Base-by-base conservation (phyloP, 2,329 filamentous ascomycete species). In the Pseudocercospora pini-densiflorae region DNA sequence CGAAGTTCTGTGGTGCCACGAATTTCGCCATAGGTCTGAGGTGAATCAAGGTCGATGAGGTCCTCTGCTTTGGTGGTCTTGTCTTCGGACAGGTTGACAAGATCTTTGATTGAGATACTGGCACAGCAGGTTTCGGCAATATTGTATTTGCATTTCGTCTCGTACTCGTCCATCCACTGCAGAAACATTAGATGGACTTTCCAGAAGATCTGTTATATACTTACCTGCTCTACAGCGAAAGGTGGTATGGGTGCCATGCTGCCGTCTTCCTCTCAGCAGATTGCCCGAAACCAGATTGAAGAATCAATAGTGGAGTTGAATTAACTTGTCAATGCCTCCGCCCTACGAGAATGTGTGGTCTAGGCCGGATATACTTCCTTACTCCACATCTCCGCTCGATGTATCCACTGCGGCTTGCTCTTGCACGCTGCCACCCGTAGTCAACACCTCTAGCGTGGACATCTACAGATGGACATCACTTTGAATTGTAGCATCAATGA, bases 61-160 rank as follows among this genome's bases (percentile, higher is more conserved):
- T 75, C 69, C 61, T 70, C 72, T 8, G 69, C 66, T 61, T 74
- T 85, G 79, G 65, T 79, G 62, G 68, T 73, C 59, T 86, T 84
- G 71, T 88, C 85, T 53, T 86, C 85, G 19, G 84, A 88, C 27
- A 94, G 78, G 0, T 79, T 78, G 9, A 84, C 80, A 3, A 94
- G 83, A 57, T 93, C 87, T 24, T 90, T 84, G 65, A 94, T 81
- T 0, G 91, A 93, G 23, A 94, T 83, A 3, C 90, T 92, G 2
- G 90, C 88, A 63, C 88, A 90, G 75, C 92, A 94, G 0, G 92
- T 94, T 78, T 94, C 92, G 64, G 91, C 90, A 58, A 94, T 86
- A 77, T 96, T 94, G 77, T 85, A 85, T 65, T 85, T 86, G 67
- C 82, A 82, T 29, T 79, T 79, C 1, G 79, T 81, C 70, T 87